A percentile compares a stretch with the other conserved stretches of the same genome.
These are phyloP conservation scores for Xylaria palmicola DNA, from an alignment of 495 filamentous ascomycete genomes.

Conservation along the genomic window DNA sequence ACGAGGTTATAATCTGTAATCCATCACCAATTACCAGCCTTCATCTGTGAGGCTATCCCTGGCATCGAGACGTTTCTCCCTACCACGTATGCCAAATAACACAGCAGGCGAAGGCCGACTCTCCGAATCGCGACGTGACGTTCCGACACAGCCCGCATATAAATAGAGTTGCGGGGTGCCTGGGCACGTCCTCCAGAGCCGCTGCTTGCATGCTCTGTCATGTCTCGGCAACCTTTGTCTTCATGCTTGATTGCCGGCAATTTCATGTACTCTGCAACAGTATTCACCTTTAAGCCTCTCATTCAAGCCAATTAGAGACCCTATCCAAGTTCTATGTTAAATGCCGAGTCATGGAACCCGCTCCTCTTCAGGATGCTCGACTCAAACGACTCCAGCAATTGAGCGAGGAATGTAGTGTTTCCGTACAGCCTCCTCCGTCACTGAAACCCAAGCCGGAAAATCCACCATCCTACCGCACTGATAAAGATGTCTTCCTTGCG, in stretches of 20 bases:
- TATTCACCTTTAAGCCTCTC: no score
- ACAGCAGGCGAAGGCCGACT: no score
- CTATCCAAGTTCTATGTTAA: neutral
- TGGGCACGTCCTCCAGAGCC: neutral
- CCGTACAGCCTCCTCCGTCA: conserved; percentile 20
- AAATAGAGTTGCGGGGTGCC: neutral
- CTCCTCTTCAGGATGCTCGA: conserved; percentile 28
- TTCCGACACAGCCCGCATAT: neutral
- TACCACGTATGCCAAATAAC: no score
- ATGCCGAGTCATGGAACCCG: conserved; percentile 20
- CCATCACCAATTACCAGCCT: no score
- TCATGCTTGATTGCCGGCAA: neutral
- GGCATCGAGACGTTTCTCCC: no score
- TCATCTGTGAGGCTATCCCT: no score
- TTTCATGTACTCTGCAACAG: neutral
- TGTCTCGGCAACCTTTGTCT: neutral
- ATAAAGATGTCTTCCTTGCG: conserved; percentile 41
- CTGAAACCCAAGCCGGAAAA: conserved; percentile 24
- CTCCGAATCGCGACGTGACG: no score
- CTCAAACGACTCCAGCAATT: conserved; percentile 37
- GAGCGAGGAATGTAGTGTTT: conserved; percentile 37
- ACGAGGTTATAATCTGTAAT: no score
- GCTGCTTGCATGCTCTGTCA: neutral
- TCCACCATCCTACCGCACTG: conserved; percentile 31
- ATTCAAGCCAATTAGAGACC: neutral